Base-by-base conservation (phyloP, 176 grass and related monocot genomes). In the Hordeum marinum region DNA sequence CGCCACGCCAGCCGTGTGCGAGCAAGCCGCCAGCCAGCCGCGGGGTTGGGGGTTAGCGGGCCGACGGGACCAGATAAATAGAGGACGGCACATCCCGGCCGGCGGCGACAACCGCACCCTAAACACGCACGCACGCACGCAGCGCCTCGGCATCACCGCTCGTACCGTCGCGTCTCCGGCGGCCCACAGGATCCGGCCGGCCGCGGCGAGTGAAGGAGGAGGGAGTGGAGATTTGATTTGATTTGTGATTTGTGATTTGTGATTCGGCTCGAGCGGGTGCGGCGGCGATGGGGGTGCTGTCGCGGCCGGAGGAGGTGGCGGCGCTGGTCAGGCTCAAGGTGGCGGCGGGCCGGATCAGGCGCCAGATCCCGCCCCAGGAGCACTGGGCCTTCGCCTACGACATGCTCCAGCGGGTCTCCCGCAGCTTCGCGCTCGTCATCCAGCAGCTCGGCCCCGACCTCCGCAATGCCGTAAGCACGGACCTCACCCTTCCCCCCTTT, bases 321-420 rank as follows among this genome's bases (percentile, higher is more conserved):
- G 83, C 91, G 84, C 78, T 96, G 84, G 31, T 99, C 23, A 99
- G 95, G 90, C 68, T 99, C 78, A 88, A 89, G 82, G 82, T 96
- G 78, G 90, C 91, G 83, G 88, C 86, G 64, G 90, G 75, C 17
- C 91, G 81, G 74, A 90, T 99, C 91, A 89, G 86, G 74, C 90
- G 90, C 83, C 93, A 99, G 91, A 96, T 99, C 90, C 96, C 96
- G 76, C 63, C 75, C 4, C 70, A 96, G 91, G 88, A 90, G 55
- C 96, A 99, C 93, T 99, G 93, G 96, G 93, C 78, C 83, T 99
- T 99, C 93, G 77, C 81, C 75, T 99, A 96, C 86, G 69, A 92
- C 96, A 99, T 99, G 96, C 93, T 99, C 36, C 93, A 95, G 78
- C 90, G 81, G 81, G 96, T 99, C 70, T 99, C 96, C 75, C 93